Evolutionary conservation across 2,329 filamentous ascomycete species (phyloP), one percentile per base, ranked within the genome.

Genomic region (Fusarium sp.): DNA sequence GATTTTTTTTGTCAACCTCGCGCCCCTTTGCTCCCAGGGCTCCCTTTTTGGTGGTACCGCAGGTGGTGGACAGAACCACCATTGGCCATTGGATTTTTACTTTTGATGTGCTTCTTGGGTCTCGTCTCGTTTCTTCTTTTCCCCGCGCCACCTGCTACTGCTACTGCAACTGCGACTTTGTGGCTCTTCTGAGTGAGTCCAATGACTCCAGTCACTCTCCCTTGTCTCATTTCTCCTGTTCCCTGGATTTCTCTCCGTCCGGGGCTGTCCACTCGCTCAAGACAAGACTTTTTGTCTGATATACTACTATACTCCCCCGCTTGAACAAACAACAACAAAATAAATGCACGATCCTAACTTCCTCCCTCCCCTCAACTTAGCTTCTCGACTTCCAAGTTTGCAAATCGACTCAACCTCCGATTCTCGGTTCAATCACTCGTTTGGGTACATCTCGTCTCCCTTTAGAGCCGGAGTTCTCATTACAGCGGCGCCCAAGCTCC

Each of bases 401-500:
- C 45, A 37, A 48, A 68, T 58, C 48, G 42, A 67, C 41, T 73
- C 27, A 31, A 63, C 27, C 19, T 56, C 39, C 57, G 65, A 68
- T 70, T 57, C 54, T 64, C 70, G 70, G 66, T 37, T 63, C 56
- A 56, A 61, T 56, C 63, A 59, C 70, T 73, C 25, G 44, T 66
- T 71, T 55, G 54, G 61, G 56, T 56, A 25, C 38, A 58, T 65
- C 33, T 65, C 25, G 41, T 71, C 65, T 69, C 52, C 56, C 39
- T 58, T 46, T 59, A 65, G 61, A 59, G 41, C 44, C 44, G 65
- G 58, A 54, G 42, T 56, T 66, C 66, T 70, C 61, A 66, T 72
- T 66, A 73, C 70, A 72, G 56, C 70, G 37, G 58, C 66, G 66
- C 66, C 70, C 49, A 56, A 73, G 70, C 70, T 73, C 39, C 60